phyloP scores from a whole-genome alignment of 176 grass and related monocot genomes.

The Aechmea fasciata region DNA sequence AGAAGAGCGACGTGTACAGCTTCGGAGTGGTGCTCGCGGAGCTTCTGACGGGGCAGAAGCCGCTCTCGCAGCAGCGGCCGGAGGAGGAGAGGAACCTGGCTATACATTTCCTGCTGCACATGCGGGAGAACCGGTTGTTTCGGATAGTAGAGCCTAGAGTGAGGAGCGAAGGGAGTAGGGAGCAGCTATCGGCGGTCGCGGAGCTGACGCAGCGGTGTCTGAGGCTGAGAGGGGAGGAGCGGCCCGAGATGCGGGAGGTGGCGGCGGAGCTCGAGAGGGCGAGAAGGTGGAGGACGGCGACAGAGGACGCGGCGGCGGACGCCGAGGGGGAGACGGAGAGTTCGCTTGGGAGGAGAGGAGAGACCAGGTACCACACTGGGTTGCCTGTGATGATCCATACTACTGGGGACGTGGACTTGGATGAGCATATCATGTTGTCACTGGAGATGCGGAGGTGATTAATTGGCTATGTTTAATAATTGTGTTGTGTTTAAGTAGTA shows the following conservation, averaged over 20 bases:
- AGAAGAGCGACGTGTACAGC: conserved; percentile 98
- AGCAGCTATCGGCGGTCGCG: conserved; percentile 11
- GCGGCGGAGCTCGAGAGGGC: conserved; percentile 16
- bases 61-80: neutral
- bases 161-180: conserved; percentile 1
- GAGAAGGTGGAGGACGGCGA: conserved; percentile 1
- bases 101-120: conserved; percentile 1
- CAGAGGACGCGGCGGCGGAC: neutral
- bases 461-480: no score
- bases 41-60: conserved; percentile 9
- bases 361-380: neutral
- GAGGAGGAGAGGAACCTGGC: conserved; percentile 3
- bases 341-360: neutral
- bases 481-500: no score
- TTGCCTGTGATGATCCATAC: neutral
- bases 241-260: conserved; percentile 22
- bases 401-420: neutral
- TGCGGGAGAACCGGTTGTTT: conserved; percentile 5
- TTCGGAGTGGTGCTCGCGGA: conserved; percentile 71
- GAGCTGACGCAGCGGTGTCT: conserved; percentile 14
- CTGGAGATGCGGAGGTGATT: neutral
- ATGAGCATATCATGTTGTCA: neutral
- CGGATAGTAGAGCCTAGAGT: conserved; percentile 3
- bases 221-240: neutral
- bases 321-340: neutral